Conservation (phyloP, 2,329 filamentous ascomycete genomes). For the Thielaviopsis punctulata region DNA sequence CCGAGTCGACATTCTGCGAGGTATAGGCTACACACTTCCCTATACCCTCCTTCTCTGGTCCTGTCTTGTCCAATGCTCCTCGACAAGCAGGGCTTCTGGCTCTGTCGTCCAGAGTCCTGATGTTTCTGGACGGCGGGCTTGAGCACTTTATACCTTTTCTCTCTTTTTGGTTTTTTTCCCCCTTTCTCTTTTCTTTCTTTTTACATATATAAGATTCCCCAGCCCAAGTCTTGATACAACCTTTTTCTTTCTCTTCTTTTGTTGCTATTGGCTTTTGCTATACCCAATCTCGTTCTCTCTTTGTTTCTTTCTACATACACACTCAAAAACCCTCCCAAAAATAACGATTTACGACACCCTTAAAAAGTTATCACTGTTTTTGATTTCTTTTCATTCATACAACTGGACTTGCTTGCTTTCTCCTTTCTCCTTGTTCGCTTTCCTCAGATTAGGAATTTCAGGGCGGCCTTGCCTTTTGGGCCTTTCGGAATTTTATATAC, state of each 20-base stretch:
- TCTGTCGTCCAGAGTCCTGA: background rate
- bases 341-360: background rate
- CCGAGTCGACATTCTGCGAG: background rate
- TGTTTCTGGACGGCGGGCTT: background rate
- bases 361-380: background rate
- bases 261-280: background rate
- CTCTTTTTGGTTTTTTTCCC: background rate
- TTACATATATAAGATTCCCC: background rate
- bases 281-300: background rate
- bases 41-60: background rate
- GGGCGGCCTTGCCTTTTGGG: no score
- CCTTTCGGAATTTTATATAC: no score
- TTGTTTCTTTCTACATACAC: background rate
- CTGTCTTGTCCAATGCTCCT: background rate
- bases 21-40: background rate
- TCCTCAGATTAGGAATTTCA: no score
- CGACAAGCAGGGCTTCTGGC: background rate
- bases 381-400: conserved; percentile 1
- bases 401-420: background rate
- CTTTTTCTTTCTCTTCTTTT: background rate
- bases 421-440: background rate
- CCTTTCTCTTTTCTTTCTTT: background rate
- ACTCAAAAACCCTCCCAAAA: background rate
- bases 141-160: background rate
- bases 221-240: background rate